Evolutionary conservation across 208 protist genomes (phyloP).

Genomic region (Acanthamoeba castellanii): DNA sequence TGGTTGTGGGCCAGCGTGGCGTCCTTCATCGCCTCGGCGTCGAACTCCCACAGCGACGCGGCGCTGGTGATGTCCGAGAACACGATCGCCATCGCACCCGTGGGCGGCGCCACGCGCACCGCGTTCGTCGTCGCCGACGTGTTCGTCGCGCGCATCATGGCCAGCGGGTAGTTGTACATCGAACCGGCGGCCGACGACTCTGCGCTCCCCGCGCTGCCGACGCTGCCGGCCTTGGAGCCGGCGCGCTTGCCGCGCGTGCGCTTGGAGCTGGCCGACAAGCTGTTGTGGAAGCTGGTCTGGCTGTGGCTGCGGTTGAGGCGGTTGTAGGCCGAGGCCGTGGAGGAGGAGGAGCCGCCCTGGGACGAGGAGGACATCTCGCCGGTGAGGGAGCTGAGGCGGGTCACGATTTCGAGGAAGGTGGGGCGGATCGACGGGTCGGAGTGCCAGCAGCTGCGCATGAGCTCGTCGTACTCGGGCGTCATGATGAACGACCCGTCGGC

Average conservation of each 20-base stretch:
- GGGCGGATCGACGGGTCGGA: conserved; percentile 48
- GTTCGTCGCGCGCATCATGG: neutral
- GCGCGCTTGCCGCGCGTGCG: neutral
- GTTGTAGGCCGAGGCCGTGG: neutral
- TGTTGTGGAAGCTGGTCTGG: neutral
- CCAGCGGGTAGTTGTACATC: conserved; percentile 25
- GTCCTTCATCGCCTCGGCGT: conserved; percentile 68
- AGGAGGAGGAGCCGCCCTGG: conserved; percentile 21
- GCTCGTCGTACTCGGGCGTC: conserved; percentile 17
- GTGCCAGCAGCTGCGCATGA: conserved; percentile 45
- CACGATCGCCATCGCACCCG: conserved; percentile 39
- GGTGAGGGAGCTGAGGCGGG: conserved; percentile 18
- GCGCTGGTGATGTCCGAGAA: conserved; percentile 70
- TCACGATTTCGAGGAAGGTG: conserved; percentile 59
- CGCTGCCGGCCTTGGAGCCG: neutral
- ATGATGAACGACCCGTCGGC: neutral
- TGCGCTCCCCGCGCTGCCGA: no score
- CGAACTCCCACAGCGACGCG: conserved; percentile 51
- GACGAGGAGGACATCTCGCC: conserved; percentile 41
- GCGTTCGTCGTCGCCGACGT: neutral
- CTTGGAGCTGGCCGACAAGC: neutral
- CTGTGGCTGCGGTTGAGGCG: neutral
- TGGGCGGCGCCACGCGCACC: neutral
- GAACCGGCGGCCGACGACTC: neutral
- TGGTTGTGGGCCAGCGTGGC: conserved; percentile 71